Evolutionary conservation across 495 filamentous ascomycete genomes (phyloP).

Genomic region (Hypoxylon crocopeplum): DNA sequence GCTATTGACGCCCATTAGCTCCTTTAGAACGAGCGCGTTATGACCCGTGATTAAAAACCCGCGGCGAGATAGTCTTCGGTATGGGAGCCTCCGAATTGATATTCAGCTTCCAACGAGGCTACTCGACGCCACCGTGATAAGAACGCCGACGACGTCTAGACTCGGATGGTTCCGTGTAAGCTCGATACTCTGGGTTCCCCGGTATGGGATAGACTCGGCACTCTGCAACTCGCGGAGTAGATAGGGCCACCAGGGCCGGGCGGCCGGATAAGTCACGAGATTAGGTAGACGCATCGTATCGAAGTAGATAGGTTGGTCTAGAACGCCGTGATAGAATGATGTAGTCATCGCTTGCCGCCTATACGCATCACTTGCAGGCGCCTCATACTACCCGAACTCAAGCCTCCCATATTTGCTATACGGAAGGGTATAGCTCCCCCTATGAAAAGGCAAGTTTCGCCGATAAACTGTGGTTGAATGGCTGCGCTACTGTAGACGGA

Average conservation of each 20-base stretch:
- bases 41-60: no score
- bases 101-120: no score
- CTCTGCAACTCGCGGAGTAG: conserved; percentile 11
- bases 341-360: conserved; percentile 8
- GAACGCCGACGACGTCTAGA: not conserved
- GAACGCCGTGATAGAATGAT: conserved; percentile 14
- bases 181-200: conserved; percentile 1
- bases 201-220: conserved; percentile 12
- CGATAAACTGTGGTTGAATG: not conserved
- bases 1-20: no score
- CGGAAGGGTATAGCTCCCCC: no score
- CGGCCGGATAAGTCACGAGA: conserved; percentile 10
- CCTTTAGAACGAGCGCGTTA: no score
- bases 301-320: conserved; percentile 32
- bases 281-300: not conserved
- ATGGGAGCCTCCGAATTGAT: no score
- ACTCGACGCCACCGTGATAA: not conserved
- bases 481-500: conserved; percentile 20
- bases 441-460: conserved; percentile 1
- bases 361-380: conserved; percentile 15
- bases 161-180: not conserved
- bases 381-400: not conserved
- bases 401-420: not conserved
- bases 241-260: conserved; percentile 26
- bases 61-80: not conserved